Evolutionary conservation across 306 rosid genomes (phyloP).

Genomic region (Begonia fuchsioides): DNA sequence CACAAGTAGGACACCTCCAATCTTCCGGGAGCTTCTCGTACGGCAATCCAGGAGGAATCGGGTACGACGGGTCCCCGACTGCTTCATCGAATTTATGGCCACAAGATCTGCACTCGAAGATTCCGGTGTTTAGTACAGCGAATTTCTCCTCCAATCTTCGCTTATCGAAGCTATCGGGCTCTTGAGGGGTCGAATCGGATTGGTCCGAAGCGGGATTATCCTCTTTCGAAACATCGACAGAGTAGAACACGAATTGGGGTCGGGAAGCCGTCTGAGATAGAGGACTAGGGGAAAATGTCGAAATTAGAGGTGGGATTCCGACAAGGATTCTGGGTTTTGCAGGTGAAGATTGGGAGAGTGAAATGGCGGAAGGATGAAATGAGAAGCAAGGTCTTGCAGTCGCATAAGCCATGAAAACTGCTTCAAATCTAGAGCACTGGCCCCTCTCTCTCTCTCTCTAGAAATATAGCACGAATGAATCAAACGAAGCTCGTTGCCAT

Average conservation of each 20-base stretch:
- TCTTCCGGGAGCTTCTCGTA: slow-evolving; percentile 76
- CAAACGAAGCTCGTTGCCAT: too few relatives aligned
- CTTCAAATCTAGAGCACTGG: too few relatives aligned
- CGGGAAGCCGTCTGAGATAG: slow-evolving; percentile 11
- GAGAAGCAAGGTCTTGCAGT: slow-evolving; percentile 38
- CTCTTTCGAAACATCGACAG: slow-evolving; percentile 67
- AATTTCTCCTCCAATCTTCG: too few relatives aligned
- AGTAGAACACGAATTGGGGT: slow-evolving; percentile 19
- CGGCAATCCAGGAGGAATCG: slow-evolving; percentile 68
- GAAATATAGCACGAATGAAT: too few relatives aligned
- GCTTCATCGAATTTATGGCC: too few relatives aligned
- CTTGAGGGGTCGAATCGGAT: slow-evolving; percentile 8
- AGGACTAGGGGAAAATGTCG: slow-evolving; percentile 13
- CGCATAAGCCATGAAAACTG: slow-evolving; percentile 50
- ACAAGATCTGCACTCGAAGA: slow-evolving; percentile 86
- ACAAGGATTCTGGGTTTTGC: slow-evolving; percentile 25
- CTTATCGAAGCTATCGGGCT: slow-evolving; percentile 20
- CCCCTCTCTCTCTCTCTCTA: too few relatives aligned
- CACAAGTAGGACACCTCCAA: too few relatives aligned
- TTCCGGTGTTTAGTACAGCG: slow-evolving; percentile 77
- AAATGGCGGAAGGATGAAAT: slow-evolving; percentile 36
- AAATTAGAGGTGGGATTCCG: slow-evolving; percentile 12
- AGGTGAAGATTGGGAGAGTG: slow-evolving; percentile 25
- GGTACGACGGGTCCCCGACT: slow-evolving; percentile 79
- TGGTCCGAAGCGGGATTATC: too few relatives aligned